phyloP scores from a whole-genome alignment of 805 yeast species.

The Candida tallmaniae region DNA sequence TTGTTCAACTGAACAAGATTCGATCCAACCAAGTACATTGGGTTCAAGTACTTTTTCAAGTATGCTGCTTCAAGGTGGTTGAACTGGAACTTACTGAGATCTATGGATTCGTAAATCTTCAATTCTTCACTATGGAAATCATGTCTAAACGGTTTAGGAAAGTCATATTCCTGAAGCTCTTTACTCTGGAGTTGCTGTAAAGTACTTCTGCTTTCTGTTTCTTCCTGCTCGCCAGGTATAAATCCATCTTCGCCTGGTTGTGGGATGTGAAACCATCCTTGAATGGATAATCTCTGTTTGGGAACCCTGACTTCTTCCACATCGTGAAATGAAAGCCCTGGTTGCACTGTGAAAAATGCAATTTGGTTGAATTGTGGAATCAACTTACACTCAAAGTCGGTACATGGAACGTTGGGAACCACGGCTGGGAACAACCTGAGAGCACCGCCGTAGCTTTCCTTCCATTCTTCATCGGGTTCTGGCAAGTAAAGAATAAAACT shows the following conservation, averaged over 20 bases:
- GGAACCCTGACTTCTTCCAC: constrained; percentile 95
- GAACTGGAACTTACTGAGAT: constrained; percentile 16
- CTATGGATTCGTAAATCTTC: constrained; percentile 20
- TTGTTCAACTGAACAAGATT: constrained; percentile 43
- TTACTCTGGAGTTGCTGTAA: constrained; percentile 75
- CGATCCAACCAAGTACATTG: constrained; percentile 34
- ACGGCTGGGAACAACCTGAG: constrained; percentile 81
- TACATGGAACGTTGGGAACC: constrained; percentile 82
- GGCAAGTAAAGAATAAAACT: constrained; percentile 91
- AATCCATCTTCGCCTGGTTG: constrained; percentile 88
- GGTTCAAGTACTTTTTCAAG: constrained; percentile 53
- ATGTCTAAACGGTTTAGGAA: constrained; percentile 60
- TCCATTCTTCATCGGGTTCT: constrained; percentile 87
- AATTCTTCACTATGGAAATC: constrained; percentile 39
- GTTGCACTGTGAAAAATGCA: constrained; percentile 93
- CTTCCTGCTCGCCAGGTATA: constrained; percentile 77
- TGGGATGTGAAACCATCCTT: constrained; percentile 99
- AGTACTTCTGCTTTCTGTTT: constrained; percentile 68
- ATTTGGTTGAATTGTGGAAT: constrained; percentile 95
- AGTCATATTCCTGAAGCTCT: constrained; percentile 73
- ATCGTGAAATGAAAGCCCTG: constrained; percentile 95
- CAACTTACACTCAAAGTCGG: constrained; percentile 65
- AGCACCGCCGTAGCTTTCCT: constrained; percentile 91
- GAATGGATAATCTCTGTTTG: constrained; percentile 85
- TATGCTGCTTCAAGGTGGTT: constrained; percentile 41